phyloP scores from a whole-genome alignment of 129 eudicot genomes.

The Artemisia argyi region DNA sequence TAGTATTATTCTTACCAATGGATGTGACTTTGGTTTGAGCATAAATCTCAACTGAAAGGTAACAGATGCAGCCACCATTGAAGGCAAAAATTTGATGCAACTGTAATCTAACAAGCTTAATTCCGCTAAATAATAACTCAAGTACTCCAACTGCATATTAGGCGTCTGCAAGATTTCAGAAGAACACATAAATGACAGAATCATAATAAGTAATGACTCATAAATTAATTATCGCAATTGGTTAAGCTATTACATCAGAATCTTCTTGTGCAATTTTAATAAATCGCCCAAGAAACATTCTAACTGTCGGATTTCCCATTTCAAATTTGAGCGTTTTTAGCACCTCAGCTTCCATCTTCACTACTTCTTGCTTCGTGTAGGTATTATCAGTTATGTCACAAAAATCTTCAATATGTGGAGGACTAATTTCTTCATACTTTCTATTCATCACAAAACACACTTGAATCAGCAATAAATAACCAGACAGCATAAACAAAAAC shows the following conservation, averaged over 20 bases:
- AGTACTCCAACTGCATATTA: constrained; percentile 49
- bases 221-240: background rate
- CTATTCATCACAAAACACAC: background rate
- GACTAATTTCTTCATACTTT: no score
- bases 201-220: background rate
- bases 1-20: constrained; percentile 54
- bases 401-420: no score
- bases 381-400: no score
- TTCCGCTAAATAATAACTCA: constrained; percentile 70
- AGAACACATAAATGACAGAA: background rate
- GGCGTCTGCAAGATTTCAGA: constrained; percentile 42
- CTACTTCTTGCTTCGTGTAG: no score
- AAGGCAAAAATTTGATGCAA: constrained; percentile 71
- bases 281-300: constrained; percentile 29
- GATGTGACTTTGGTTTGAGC: constrained; percentile 24
- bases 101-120: background rate
- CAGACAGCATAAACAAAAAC: no score
- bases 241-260: constrained; percentile 31
- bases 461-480: background rate
- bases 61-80: constrained; percentile 77
- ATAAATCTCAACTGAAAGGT: constrained; percentile 69
- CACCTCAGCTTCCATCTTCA: no score
- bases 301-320: no score
- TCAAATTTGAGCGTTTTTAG: no score
- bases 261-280: constrained; percentile 53